Evolutionary conservation across 352 stramenopile genomes (phyloP).

Genomic region (Globisporangium yorkense): DNA sequence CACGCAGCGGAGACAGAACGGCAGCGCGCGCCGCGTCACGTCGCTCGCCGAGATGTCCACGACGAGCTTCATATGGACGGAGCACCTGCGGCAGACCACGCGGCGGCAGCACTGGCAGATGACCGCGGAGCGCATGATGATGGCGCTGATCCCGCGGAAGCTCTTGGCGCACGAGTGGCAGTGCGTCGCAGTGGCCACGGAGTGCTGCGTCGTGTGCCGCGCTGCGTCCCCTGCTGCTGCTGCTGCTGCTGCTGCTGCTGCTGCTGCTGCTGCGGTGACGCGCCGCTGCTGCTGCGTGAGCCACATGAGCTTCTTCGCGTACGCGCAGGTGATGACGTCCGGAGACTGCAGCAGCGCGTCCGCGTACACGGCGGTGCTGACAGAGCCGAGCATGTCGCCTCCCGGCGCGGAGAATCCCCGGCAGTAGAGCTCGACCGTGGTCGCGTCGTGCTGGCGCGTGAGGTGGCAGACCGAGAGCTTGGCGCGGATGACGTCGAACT

Average conservation of each 20-base stretch:
- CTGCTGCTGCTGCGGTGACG: background rate
- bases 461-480: slow-evolving; percentile 27
- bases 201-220: slow-evolving; percentile 7
- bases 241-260: slow-evolving; percentile 6
- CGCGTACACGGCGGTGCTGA: slow-evolving; percentile 15
- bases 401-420: slow-evolving; percentile 18
- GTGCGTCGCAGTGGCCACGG: slow-evolving; percentile 8
- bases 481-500: slow-evolving; percentile 16
- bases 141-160: slow-evolving; percentile 1
- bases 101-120: slow-evolving; percentile 12
- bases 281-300: slow-evolving; percentile 17
- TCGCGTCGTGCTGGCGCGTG: slow-evolving; percentile 13
- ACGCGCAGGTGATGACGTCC: slow-evolving; percentile 19
- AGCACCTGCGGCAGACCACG: slow-evolving; percentile 21
- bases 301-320: slow-evolving; percentile 35
- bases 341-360: slow-evolving; percentile 12
- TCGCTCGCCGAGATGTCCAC: slow-evolving; percentile 17
- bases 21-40: slow-evolving; percentile 4
- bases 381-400: slow-evolving; percentile 15
- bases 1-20: slow-evolving; percentile 8
- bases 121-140: slow-evolving; percentile 3
- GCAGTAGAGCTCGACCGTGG: slow-evolving; percentile 22
- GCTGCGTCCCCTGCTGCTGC: background rate
- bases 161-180: slow-evolving; percentile 15
- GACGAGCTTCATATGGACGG: slow-evolving; percentile 14